Percentiles rank a stretch among this genome's conserved stretches.
Evolutionary conservation across 352 stramenopile species (phyloP).

Genomic region (Globisporangium barbulae): DNA sequence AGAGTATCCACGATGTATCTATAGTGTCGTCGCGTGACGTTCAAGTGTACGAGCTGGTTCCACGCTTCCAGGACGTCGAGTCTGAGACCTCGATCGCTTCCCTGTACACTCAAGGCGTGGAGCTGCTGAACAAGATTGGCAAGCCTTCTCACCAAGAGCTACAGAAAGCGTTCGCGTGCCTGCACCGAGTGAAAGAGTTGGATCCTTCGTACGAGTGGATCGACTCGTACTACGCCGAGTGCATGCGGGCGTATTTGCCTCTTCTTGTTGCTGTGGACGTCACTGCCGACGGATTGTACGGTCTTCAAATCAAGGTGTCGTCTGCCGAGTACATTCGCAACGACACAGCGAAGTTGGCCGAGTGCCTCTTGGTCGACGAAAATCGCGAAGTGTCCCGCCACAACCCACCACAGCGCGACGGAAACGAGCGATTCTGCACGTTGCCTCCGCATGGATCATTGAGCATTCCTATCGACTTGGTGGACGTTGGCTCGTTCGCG

Average conservation of each 20-base stretch:
- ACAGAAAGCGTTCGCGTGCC: constrained; percentile 69
- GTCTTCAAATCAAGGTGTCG: constrained; percentile 77
- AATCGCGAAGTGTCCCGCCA: constrained; percentile 39
- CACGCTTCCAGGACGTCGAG: constrained; percentile 71
- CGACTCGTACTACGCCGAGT: constrained; percentile 75
- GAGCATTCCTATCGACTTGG: constrained; percentile 72
- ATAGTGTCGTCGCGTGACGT: constrained; percentile 66
- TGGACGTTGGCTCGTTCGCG: constrained; percentile 65
- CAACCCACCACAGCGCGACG: constrained; percentile 53
- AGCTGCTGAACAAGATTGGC: constrained; percentile 62
- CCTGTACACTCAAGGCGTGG: constrained; percentile 68
- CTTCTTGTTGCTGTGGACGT: constrained; percentile 70
- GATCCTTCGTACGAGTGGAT: constrained; percentile 84
- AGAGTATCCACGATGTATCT: constrained; percentile 58
- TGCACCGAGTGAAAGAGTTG: constrained; percentile 63
- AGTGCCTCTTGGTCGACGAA: constrained; percentile 68
- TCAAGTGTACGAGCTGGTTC: constrained; percentile 77
- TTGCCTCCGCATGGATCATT: constrained; percentile 49
- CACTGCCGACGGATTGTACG: constrained; percentile 64
- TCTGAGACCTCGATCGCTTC: constrained; percentile 57
- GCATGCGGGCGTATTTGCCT: constrained; percentile 63
- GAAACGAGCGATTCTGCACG: constrained; percentile 50
- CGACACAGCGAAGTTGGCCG: constrained; percentile 68
- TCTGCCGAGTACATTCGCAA: constrained; percentile 73
- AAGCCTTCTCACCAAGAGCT: constrained; percentile 53